These are phyloP conservation scores for Epichloe uncinata DNA, from an alignment of 2,329 filamentous ascomycete species.

Conservation along the genomic window DNA sequence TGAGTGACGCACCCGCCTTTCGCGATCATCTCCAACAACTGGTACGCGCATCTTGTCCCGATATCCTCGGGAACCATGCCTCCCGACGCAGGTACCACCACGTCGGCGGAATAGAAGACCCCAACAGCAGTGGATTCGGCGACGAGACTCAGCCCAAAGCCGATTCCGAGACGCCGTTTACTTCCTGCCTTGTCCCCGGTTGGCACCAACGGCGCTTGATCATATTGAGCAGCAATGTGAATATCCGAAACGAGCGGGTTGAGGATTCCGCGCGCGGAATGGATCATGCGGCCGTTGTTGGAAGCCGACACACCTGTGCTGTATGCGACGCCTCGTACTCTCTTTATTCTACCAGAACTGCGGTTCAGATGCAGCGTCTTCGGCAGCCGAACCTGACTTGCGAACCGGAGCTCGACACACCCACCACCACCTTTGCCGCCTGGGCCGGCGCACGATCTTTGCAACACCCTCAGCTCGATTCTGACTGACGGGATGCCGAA, in stretches of 20 bases:
- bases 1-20: constrained; percentile 70
- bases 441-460: constrained; percentile 62
- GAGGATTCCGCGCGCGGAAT: constrained; percentile 72
- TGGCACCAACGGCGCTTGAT: constrained; percentile 45
- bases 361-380: constrained; percentile 84
- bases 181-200: constrained; percentile 40
- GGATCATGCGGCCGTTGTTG: constrained; percentile 93
- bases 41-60: constrained; percentile 75
- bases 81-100: constrained; percentile 59
- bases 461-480: constrained; percentile 74
- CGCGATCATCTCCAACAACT: constrained; percentile 71
- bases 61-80: constrained; percentile 83
- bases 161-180: constrained; percentile 63
- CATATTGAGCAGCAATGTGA: constrained; percentile 74
- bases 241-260: constrained; percentile 81
- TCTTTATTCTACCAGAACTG: constrained; percentile 72
- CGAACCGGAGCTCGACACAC: constrained; percentile 86
- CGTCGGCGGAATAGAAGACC: constrained; percentile 78
- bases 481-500: constrained; percentile 73
- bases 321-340: constrained; percentile 86
- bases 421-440: constrained; percentile 73
- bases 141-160: constrained; percentile 81
- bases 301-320: constrained; percentile 81
- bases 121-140: constrained; percentile 78
- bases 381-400: constrained; percentile 81